Evolutionary conservation across 345 rosid genomes (phyloP).

Genomic region (Populus alba): DNA sequence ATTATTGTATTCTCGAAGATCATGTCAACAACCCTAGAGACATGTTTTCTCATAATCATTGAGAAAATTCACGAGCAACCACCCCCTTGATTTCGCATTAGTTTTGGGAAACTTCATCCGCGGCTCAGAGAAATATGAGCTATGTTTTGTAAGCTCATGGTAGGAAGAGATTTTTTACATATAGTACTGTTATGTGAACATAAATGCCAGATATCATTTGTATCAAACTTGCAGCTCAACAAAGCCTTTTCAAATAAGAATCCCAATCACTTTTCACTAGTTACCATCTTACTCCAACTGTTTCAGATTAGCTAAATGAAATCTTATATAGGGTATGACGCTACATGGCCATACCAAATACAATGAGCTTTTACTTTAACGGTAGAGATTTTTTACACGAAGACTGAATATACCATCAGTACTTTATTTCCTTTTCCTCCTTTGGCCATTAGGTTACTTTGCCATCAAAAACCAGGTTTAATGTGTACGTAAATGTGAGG

Average conservation of each 20-base stretch:
- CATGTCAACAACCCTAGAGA: neutral
- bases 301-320: neutral
- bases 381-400: neutral
- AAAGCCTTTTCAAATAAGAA: neutral
- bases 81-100: constrained; percentile 2
- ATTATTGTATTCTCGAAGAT: constrained; percentile 15
- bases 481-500: neutral
- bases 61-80: neutral
- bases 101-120: neutral
- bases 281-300: neutral
- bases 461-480: neutral
- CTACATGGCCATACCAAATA: neutral
- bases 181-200: neutral
- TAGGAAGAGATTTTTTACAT: constrained; percentile 2
- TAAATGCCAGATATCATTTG: constrained; percentile 1
- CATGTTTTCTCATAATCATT: neutral
- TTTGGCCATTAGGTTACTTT: neutral
- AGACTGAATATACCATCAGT: neutral
- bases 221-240: neutral
- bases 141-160: constrained; percentile 1
- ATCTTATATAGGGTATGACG: neutral
- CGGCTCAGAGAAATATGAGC: constrained; percentile 11
- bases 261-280: no score
- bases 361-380: neutral
- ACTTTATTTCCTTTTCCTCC: neutral